phyloP scores from a whole-genome alignment of 2,329 filamentous ascomycete species.

The Neofusicoccum parvum region DNA sequence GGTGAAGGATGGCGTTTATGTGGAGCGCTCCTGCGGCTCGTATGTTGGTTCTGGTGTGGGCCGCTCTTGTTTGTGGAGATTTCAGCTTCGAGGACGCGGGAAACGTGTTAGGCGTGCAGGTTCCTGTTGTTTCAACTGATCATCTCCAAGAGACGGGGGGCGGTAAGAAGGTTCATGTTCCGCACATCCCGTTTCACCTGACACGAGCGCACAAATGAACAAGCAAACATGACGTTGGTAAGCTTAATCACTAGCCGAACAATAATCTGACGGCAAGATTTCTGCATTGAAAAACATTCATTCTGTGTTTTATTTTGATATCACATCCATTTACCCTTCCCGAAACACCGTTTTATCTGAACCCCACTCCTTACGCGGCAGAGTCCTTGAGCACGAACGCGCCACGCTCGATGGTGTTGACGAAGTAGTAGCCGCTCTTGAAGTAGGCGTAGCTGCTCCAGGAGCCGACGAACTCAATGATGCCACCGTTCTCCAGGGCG shows the following conservation, averaged over 20 bases:
- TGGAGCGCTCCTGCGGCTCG: too few species aligned
- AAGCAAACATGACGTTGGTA: not conserved
- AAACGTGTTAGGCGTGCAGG: too few species aligned
- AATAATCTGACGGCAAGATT: not conserved
- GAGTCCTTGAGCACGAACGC: constrained; percentile 38
- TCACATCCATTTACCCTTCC: not conserved
- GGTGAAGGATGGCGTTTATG: too few species aligned
- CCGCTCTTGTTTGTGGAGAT: too few species aligned
- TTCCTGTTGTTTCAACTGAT: too few species aligned
- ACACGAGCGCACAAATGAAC: too few species aligned
- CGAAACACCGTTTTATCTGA: not conserved
- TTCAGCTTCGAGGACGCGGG: too few species aligned
- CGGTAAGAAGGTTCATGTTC: too few species aligned
- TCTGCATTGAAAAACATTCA: not conserved
- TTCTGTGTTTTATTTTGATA: not conserved
- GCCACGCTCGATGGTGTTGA: constrained; percentile 46
- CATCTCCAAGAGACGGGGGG: too few species aligned
- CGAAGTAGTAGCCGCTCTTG: constrained; percentile 42
- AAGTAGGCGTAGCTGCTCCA: constrained; percentile 47
- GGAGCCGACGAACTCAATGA: constrained; percentile 46
- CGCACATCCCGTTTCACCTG: too few species aligned
- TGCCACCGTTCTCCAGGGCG: constrained; percentile 39
- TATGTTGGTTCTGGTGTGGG: too few species aligned
- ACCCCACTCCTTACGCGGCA: not conserved
- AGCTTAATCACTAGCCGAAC: not conserved